Evolutionary conservation across 129 eudicot species (phyloP), one percentile per base, ranked within the genome.

Genomic region (Dittrichia graveolens): DNA sequence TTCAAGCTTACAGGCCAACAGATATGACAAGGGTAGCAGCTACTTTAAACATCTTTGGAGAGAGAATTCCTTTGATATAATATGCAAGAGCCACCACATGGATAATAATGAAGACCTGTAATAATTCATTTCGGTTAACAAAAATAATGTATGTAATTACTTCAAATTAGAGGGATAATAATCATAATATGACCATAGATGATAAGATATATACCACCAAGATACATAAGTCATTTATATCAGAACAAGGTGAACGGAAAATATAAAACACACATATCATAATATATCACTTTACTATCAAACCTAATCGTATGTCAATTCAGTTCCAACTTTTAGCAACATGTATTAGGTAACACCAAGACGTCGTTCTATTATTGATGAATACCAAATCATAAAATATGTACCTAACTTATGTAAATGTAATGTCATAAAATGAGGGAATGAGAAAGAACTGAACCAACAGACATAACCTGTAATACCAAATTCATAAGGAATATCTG

Each of bases 41-140:
- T 49, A 94, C 96, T 90, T 86, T 94, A 74, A 94, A 94, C 99
- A 94, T 94, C 79, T 88, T 87, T 42, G 96, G 97, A 56, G 99
- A 76, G 75, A 94, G 99, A 56, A 88, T 86, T 72, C 99, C 99
- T 80, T 90, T 94, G 76, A 94, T 94, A 55, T 94, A 88, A 75
- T 94, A 86, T 38, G 89, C 96, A 76, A 94, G 88, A 57, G 96
- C 99, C 78, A 90, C 97, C 71, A 94, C 97, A 78, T 94, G 97
- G 73, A 90, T 75, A 70, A 90, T 83, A 69, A 94, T 88, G 80
- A 94, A 94, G 80, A 94, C 99, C 99, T 94, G 86, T 14, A 80
- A 78, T 37, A 54, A 42, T 37, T 49, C 11, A 72, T 18, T 42
- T 14, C 7, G 49, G 9, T 69, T 60, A 48, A 57, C 45, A 58